A percentile compares a stretch with the other conserved stretches of the same genome.
phyloP scores from a whole-genome alignment of 257 asterid genomes.

The Coffea eugenioides region DNA sequence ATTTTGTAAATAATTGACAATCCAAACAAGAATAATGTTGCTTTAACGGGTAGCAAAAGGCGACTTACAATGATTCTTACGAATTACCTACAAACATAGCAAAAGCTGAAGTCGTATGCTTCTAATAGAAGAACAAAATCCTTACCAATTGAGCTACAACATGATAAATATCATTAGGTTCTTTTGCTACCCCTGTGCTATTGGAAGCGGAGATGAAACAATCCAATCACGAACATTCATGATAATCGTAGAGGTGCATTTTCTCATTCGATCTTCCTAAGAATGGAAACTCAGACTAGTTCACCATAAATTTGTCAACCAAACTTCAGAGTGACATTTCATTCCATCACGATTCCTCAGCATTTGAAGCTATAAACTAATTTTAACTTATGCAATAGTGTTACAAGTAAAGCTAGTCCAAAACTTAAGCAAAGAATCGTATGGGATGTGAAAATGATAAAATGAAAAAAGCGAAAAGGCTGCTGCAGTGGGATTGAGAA shows the following conservation, averaged over 20 bases:
- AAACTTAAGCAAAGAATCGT: background rate
- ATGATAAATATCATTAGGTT: no score
- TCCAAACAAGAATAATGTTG: no score
- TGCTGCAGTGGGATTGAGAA: background rate
- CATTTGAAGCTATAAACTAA: background rate
- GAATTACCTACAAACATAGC: no score
- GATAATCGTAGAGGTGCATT: background rate
- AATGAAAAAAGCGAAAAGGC: no score
- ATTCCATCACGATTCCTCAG: background rate
- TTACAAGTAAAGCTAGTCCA: background rate
- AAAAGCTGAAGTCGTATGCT: no score
- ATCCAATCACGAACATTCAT: background rate
- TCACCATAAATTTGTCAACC: background rate
- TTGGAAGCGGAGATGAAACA: background rate
- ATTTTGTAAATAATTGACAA: no score
- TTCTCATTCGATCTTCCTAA: background rate
- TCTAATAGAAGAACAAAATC: no score
- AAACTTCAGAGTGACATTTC: background rate
- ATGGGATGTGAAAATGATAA: background rate
- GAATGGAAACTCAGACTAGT: background rate
- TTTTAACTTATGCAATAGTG: background rate
- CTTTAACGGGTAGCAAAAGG: no score
- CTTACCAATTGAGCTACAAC: no score
- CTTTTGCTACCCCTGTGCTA: no score
- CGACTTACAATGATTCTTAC: no score